phyloP scores from a whole-genome alignment of 495 filamentous ascomycete genomes.

The Podospora pseudoanserina region DNA sequence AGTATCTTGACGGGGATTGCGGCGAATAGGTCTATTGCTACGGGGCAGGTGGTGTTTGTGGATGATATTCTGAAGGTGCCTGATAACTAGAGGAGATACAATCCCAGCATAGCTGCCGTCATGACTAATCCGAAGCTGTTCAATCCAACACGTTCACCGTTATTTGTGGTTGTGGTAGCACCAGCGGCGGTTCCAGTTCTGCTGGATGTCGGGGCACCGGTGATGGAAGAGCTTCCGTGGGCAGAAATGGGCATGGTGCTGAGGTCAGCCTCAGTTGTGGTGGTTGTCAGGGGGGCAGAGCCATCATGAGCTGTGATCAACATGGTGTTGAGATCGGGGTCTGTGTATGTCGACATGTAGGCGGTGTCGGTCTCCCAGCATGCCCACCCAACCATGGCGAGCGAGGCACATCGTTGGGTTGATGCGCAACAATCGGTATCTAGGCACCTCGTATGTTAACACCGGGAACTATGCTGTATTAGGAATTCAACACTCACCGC shows the following conservation, averaged over 20 bases:
- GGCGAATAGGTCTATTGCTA: constrained; percentile 54
- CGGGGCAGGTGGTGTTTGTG: constrained; percentile 47
- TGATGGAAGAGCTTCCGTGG: background rate
- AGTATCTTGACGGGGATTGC: constrained; percentile 57
- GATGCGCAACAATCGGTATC: background rate
- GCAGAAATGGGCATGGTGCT: constrained; percentile 2
- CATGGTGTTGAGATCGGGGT: background rate
- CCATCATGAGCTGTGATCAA: background rate
- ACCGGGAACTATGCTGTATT: no score
- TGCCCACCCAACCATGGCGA: background rate
- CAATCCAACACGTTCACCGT: background rate
- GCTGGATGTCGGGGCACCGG: background rate
- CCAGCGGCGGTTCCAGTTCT: background rate
- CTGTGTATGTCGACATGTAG: background rate
- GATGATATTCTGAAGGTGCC: constrained; percentile 42
- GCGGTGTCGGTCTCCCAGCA: background rate
- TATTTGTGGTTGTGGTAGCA: background rate
- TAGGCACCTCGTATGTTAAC: background rate
- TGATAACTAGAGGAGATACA: background rate
- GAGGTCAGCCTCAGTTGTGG: background rate
- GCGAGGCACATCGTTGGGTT: background rate
- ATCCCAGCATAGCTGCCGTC: background rate
- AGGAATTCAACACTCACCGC: background rate
- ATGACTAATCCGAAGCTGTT: background rate
- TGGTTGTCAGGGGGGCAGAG: background rate